Evolutionary conservation across 2,329 filamentous ascomycete genomes (phyloP).

Genomic region (Akanthomyces lecanii): DNA sequence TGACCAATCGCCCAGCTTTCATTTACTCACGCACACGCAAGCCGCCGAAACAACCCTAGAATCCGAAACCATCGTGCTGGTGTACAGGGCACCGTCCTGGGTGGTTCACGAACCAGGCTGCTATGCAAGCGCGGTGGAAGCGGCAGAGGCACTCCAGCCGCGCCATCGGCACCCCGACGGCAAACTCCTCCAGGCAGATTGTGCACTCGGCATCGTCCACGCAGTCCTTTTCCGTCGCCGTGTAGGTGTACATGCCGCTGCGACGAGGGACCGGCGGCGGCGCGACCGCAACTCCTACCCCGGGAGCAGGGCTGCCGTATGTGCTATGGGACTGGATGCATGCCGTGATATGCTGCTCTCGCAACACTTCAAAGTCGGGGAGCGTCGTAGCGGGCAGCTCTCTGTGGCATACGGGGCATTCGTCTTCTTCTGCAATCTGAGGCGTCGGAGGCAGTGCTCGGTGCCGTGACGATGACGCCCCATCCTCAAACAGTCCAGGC

Average conservation of each 20-base stretch:
- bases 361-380: conserved; percentile 49
- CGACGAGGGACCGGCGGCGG: conserved; percentile 38
- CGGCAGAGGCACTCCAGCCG: conserved; percentile 62
- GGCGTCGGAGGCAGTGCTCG: conserved; percentile 41
- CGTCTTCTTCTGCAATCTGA: conserved; percentile 66
- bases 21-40: neutral
- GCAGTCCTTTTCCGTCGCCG: conserved; percentile 64
- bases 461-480: conserved; percentile 34
- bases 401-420: conserved; percentile 71
- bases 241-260: conserved; percentile 60
- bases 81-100: conserved; percentile 63
- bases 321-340: conserved; percentile 55
- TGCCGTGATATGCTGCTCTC: conserved; percentile 54
- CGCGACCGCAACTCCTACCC: conserved; percentile 22
- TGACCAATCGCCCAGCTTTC: neutral
- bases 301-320: conserved; percentile 37
- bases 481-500: conserved; percentile 27
- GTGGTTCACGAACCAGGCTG: conserved; percentile 58
- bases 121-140: conserved; percentile 59
- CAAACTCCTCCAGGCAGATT: conserved; percentile 64
- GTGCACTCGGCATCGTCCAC: conserved; percentile 65
- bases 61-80: conserved; percentile 59
- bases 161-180: conserved; percentile 59
- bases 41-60: conserved; percentile 25
- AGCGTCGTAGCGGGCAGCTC: conserved; percentile 60